Base-by-base conservation (phyloP, 306 rosid species). In the Pueraria montana region DNA sequence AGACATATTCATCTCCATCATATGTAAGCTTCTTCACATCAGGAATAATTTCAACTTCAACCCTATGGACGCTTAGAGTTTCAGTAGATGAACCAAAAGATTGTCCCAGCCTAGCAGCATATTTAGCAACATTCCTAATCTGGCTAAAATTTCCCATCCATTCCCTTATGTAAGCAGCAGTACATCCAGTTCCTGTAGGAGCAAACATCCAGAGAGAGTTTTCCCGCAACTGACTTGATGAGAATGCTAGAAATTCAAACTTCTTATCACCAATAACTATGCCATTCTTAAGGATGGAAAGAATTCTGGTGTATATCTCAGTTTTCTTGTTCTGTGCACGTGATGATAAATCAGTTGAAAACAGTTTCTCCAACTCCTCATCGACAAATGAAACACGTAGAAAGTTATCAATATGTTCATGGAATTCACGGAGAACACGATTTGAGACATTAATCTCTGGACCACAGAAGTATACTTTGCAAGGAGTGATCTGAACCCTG, bases 201-300 rank as follows among this genome's bases (percentile, higher is more conserved):
- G 98, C 95, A 91, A 95, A 95, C 98, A 95, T 95, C 98, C 98
- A 95, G 34, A 79, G 18, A 17, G 98, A 91, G 80, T 85, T 91
- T 9, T 95, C 98, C 52, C 97, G 87, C 80, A 95, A 69, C 48
- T 93, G 97, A 89, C 98, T 95, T 16, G 98, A 87, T 3, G 98
- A 95, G 85, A 91, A 95, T 45, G 97, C 98, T 2, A 95, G 93
- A 89, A 93, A 93, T 45, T 93, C 94, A 83, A 93, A 95, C 80
- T 78, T 93, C 88, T 88, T 95, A 6, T 85, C 89, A 26, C 97
- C 97, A 86, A 93, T 84, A 24, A 81, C 72, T 14, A 95, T 80
- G 46, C 98, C 98, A 40, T 91, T 71, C 80, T 78, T 83, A 49
- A 95, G 92, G 68, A 89, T 56, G 12, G 91, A 88, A 79, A 93